Evolutionary conservation across 1,284 basidiomycete genomes (phyloP).

Genomic region (Papiliotrema nemorosa): DNA sequence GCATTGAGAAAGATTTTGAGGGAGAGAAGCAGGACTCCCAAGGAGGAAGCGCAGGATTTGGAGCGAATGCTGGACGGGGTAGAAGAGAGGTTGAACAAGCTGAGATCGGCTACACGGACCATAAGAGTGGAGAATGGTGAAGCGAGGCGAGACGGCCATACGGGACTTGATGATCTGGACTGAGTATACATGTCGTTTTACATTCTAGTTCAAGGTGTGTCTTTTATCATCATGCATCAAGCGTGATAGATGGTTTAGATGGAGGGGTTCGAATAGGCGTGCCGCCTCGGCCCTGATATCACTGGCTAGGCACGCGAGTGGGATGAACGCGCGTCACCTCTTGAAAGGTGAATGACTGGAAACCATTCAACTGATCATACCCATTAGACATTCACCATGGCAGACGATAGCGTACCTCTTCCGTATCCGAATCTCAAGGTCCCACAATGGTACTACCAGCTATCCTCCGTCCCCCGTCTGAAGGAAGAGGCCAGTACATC

Average conservation of each 20-base stretch:
- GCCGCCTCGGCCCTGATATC: no score
- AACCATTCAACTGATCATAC: no score
- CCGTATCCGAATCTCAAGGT: conserved; percentile 81
- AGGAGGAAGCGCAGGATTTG: conserved; percentile 31
- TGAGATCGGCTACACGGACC: conserved; percentile 15
- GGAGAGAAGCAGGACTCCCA: conserved; percentile 10
- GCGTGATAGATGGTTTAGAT: no score
- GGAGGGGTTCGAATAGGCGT: no score
- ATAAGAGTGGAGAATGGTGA: no score
- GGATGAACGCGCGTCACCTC: no score
- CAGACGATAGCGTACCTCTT: conserved; percentile 70
- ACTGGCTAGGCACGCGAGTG: not conserved
- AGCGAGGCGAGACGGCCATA: no score
- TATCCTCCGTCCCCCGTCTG: conserved; percentile 62
- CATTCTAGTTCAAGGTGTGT: no score
- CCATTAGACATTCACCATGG: conserved; percentile 55
- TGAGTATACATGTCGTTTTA: no score
- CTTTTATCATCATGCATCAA: not conserved
- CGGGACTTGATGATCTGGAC: not conserved
- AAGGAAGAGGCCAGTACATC: conserved; percentile 65
- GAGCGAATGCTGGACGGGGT: conserved; percentile 31
- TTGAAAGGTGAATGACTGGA: no score
- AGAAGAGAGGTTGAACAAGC: conserved; percentile 19
- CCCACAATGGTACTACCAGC: conserved; percentile 70
- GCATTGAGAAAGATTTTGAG: conserved; percentile 27